Percentiles rank a stretch among this genome's conserved stretches.
Evolutionary conservation across 1,139 yeast genomes (phyloP).

Genomic region (Pichia kudriavzevii): DNA sequence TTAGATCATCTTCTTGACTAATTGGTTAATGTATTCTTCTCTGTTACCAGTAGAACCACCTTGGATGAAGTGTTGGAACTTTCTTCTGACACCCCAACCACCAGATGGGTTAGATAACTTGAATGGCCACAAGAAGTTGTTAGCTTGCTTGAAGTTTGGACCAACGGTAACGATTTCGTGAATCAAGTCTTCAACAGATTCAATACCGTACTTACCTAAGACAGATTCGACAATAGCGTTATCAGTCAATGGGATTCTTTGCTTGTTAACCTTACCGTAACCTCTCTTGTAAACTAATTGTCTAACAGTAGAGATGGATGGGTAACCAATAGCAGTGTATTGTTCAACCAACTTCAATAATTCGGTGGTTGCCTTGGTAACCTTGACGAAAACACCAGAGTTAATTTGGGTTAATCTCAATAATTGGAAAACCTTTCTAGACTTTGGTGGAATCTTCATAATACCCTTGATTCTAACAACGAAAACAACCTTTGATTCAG

Average conservation of each 20-base stretch:
- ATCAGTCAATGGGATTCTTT: conserved; percentile 92
- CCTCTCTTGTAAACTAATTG: conserved; percentile 99
- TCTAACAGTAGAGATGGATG: conserved; percentile 92
- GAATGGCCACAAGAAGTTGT: conserved; percentile 99
- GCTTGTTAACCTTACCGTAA: conserved; percentile 98
- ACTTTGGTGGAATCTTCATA: conserved; percentile 99
- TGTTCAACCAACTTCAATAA: conserved; percentile 97
- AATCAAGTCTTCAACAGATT: conserved; percentile 93
- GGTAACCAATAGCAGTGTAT: conserved; percentile 99
- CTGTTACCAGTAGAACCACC: conserved; percentile 99
- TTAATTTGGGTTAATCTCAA: conserved; percentile 97
- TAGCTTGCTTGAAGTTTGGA: conserved; percentile 99
- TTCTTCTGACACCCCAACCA: conserved; percentile 99
- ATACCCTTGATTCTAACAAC: conserved; percentile 99
- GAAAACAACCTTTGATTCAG: conserved; percentile 93
- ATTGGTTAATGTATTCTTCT: conserved; percentile 96
- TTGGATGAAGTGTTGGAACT: conserved; percentile 99
- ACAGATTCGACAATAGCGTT: conserved; percentile 89
- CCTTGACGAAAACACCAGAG: conserved; percentile 96
- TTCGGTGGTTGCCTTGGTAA: conserved; percentile 98
- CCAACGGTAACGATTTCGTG: conserved; percentile 99
- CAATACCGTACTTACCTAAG: conserved; percentile 95
- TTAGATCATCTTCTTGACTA: conserved; percentile 96
- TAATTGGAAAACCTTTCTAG: conserved; percentile 98
- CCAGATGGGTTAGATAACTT: conserved; percentile 98